These are phyloP conservation scores for Coemansia sp. DNA, from an alignment of 192 early-diverging fungal species.

Conservation along the genomic window DNA sequence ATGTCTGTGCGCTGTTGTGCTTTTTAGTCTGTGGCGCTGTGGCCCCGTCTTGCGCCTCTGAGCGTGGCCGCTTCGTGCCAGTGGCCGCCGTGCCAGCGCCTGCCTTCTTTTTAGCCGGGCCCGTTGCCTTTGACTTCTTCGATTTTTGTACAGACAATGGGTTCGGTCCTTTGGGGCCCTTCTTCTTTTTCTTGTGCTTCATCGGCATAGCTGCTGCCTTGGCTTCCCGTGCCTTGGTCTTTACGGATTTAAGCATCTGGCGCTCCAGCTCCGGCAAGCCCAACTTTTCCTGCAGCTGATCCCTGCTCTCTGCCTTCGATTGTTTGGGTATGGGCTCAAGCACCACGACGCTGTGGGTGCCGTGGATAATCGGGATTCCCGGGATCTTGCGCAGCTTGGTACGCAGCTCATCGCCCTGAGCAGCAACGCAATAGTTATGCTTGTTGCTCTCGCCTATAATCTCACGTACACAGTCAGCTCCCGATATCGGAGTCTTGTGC, in stretches of 20 bases:
- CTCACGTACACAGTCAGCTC: slow-evolving; percentile 64
- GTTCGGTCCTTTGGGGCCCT: slow-evolving; percentile 63
- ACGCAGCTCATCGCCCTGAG: slow-evolving; percentile 71
- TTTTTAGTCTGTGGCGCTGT: too few relatives aligned
- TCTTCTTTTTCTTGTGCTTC: slow-evolving; percentile 60
- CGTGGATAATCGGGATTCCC: slow-evolving; percentile 85
- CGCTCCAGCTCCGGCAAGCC: slow-evolving; percentile 54
- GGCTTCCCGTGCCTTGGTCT: slow-evolving; percentile 32
- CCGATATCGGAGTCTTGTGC: slow-evolving; percentile 63
- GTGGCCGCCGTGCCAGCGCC: not conserved
- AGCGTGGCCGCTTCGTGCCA: too few relatives aligned
- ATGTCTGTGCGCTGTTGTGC: too few relatives aligned
- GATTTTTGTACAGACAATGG: not conserved
- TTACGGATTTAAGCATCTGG: slow-evolving; percentile 55
- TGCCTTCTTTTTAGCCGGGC: not conserved
- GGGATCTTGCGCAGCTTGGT: slow-evolving; percentile 62
- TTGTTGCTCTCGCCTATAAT: slow-evolving; percentile 76
- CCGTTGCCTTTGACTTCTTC: not conserved
- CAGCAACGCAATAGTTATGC: slow-evolving; percentile 84
- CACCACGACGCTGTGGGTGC: slow-evolving; percentile 73
- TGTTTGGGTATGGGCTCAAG: slow-evolving; percentile 72
- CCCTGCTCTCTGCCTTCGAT: slow-evolving; percentile 47
- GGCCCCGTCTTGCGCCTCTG: too few relatives aligned
- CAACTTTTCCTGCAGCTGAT: slow-evolving; percentile 49
- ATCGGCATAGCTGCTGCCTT: slow-evolving; percentile 16